Conservation (phyloP, 306 rosid species). For the Inga oerstediana region DNA sequence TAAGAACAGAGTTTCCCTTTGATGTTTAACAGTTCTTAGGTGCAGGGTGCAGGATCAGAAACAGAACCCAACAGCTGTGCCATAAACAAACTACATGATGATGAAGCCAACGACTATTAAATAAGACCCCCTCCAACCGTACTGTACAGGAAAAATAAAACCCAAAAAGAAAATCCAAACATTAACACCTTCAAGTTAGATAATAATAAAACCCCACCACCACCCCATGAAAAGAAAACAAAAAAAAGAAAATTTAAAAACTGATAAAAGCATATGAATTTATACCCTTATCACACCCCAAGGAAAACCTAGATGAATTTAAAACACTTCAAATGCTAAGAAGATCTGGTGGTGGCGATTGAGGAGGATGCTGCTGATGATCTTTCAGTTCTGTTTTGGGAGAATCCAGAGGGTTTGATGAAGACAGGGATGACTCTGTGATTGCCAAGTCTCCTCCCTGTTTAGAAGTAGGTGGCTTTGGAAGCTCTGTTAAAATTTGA, state of each 20-base stretch:
- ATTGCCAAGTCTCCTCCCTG: constrained; percentile 49
- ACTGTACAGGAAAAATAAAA: constrained; percentile 55
- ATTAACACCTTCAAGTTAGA: constrained; percentile 51
- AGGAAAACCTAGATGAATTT: constrained; percentile 31
- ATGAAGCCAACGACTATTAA: constrained; percentile 36
- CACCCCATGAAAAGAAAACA: constrained; percentile 26
- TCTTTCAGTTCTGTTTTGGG: constrained; percentile 58
- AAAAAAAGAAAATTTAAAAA: constrained; percentile 15
- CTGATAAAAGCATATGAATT: constrained; percentile 24
- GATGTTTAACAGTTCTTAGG: constrained; percentile 27
- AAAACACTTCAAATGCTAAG: constrained; percentile 76
- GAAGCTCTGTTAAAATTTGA: constrained; percentile 78
- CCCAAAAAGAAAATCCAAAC: constrained; percentile 39
- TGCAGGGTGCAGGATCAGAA: constrained; percentile 31
- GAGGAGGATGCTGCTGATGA: constrained; percentile 50
- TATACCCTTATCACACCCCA: constrained; percentile 44
- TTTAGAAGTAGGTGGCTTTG: constrained; percentile 63
- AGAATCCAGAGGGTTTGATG: constrained; percentile 50
- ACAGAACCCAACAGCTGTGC: constrained; percentile 37
- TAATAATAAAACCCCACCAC: constrained; percentile 36
- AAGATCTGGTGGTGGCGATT: constrained; percentile 82
- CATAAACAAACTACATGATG: constrained; percentile 35
- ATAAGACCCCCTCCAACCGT: constrained; percentile 57
- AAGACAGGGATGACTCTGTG: constrained; percentile 51
- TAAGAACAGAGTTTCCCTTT: constrained; percentile 25